A percentile compares a stretch with the other conserved stretches of the same genome.
Conservation (phyloP, 192 early-diverging fungal genomes). For the Podila clonocystis region DNA sequence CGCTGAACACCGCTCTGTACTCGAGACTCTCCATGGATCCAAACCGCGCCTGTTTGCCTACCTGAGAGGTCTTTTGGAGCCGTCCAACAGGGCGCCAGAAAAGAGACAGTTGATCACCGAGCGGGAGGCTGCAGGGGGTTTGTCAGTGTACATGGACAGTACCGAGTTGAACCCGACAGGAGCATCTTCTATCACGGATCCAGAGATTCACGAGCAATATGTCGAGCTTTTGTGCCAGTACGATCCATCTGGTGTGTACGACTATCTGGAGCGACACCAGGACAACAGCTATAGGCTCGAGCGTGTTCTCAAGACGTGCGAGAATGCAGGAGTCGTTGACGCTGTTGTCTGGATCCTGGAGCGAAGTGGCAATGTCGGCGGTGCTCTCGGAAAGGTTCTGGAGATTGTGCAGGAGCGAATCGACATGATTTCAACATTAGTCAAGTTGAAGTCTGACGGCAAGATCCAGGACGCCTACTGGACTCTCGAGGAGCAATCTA, state of each 20-base stretch:
- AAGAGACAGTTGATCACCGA: background rate
- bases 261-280: constrained; percentile 64
- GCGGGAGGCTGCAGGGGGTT: background rate
- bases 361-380: constrained; percentile 60
- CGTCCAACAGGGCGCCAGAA: constrained; percentile 12
- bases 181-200: constrained; percentile 24
- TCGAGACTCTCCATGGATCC: constrained; percentile 53
- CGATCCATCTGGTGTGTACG: constrained; percentile 68
- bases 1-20: constrained; percentile 61
- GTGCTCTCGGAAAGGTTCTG: constrained; percentile 63
- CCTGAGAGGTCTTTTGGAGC: constrained; percentile 64
- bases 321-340: constrained; percentile 61
- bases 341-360: constrained; percentile 72
- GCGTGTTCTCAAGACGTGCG: constrained; percentile 57
- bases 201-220: constrained; percentile 66
- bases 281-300: constrained; percentile 54
- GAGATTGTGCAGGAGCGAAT: constrained; percentile 63
- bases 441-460: constrained; percentile 54
- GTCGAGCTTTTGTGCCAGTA: constrained; percentile 66
- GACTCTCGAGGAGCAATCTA: constrained; percentile 60
- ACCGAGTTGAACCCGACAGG: constrained; percentile 5
- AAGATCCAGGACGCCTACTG: constrained; percentile 50
- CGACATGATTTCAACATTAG: constrained; percentile 44
- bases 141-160: constrained; percentile 8
- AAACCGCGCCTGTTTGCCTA: constrained; percentile 63